Conservation (phyloP, 257 asterid species). For the Verbena officinalis region DNA sequence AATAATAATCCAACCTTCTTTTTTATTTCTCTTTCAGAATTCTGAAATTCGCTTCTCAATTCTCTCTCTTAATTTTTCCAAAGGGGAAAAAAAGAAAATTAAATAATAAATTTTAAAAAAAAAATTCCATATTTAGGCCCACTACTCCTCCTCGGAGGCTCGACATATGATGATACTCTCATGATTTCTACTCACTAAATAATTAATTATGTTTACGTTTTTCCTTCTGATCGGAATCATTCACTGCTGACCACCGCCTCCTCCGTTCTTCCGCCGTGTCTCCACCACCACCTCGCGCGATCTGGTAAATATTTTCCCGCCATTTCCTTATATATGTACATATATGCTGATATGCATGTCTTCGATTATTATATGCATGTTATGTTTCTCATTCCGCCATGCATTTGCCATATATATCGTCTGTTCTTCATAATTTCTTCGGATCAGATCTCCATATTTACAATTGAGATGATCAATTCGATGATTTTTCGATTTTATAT, state of each 20-base stretch:
- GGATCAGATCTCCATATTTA: constrained; percentile 32
- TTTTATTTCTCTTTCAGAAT: not conserved
- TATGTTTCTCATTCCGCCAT: not conserved
- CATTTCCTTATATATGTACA: not conserved
- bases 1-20: not conserved
- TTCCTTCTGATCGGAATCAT: constrained; percentile 23
- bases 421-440: not conserved
- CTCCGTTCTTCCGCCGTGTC: constrained; percentile 30
- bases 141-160: constrained; percentile 34
- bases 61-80: not conserved
- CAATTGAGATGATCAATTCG: constrained; percentile 18
- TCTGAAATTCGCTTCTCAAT: constrained; percentile 1
- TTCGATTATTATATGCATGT: not conserved
- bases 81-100: not conserved
- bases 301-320: constrained; percentile 25
- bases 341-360: not conserved
- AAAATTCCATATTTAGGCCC: constrained; percentile 19
- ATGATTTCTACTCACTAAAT: not conserved
- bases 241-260: constrained; percentile 24
- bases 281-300: constrained; percentile 21
- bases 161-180: constrained; percentile 19
- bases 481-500: not conserved
- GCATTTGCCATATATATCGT: not conserved
- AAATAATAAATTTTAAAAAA: constrained; percentile 26
- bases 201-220: no score